Evolutionary conservation across 116 monocot species (phyloP).

Genomic region (Papilionanthe hybrid): DNA sequence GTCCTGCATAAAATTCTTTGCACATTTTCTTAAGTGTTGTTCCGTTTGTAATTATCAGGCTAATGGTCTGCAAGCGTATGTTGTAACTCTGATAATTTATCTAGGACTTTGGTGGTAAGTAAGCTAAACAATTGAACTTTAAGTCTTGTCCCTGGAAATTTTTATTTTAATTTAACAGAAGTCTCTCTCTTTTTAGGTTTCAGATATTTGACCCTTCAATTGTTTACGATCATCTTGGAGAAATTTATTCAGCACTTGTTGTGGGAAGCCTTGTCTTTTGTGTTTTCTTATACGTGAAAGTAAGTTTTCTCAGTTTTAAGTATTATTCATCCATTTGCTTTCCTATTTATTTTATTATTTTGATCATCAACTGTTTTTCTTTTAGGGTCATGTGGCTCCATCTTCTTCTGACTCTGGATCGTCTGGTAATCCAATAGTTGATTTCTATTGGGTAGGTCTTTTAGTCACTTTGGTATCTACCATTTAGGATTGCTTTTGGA

Average conservation of each 20-base stretch:
- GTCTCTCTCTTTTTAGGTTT: slow-evolving; percentile 45
- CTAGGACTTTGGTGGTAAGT: slow-evolving; percentile 90
- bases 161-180: slow-evolving; percentile 1
- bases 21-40: neutral
- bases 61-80: slow-evolving; percentile 96
- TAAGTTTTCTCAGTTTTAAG: slow-evolving; percentile 20
- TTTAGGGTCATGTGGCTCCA: slow-evolving; percentile 84
- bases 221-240: slow-evolving; percentile 96
- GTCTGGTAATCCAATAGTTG: slow-evolving; percentile 87
- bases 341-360: slow-evolving; percentile 6
- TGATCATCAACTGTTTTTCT: neutral
- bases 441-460: slow-evolving; percentile 90
- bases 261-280: slow-evolving; percentile 92
- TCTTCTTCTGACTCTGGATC: slow-evolving; percentile 96
- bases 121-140: neutral
- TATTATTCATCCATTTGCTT: neutral
- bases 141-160: neutral
- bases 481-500: neutral
- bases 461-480: neutral
- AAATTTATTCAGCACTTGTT: slow-evolving; percentile 79
- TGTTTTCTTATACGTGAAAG: slow-evolving; percentile 83
- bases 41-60: slow-evolving; percentile 47
- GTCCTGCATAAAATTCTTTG: neutral
- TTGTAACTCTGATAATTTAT: slow-evolving; percentile 83
- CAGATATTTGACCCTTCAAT: slow-evolving; percentile 79